Conservation (phyloP, 768 basidiomycete species). For the Tylopilus rubrobrunneus region DNA sequence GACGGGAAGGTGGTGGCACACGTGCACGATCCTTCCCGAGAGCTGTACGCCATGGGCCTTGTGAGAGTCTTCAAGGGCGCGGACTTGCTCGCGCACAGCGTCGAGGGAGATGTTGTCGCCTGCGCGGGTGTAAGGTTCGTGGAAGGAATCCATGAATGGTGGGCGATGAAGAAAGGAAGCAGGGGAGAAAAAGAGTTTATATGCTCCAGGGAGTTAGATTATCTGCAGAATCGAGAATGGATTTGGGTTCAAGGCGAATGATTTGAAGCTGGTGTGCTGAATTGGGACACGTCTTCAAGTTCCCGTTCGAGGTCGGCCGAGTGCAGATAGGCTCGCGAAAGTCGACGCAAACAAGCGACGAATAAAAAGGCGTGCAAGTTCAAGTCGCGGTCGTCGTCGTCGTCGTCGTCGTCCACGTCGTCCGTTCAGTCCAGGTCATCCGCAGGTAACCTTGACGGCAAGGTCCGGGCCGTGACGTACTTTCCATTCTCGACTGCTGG, state of each 20-base stretch:
- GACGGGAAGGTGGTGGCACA: conserved; percentile 87
- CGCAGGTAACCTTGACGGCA: conserved; percentile 9
- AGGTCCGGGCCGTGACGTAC: conserved; percentile 13
- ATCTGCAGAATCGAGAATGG: conserved; percentile 24
- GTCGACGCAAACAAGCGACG: not conserved
- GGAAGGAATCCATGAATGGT: conserved; percentile 62
- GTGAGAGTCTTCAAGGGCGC: conserved; percentile 68
- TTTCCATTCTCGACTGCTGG: conserved; percentile 16
- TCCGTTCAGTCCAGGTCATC: not conserved
- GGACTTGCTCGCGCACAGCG: conserved; percentile 71
- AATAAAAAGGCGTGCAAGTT: not conserved
- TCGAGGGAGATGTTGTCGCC: conserved; percentile 67
- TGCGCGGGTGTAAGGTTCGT: conserved; percentile 62
- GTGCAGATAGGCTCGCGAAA: not conserved
- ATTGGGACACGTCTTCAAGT: conserved; percentile 22
- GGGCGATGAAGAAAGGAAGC: not conserved
- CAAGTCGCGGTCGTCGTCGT: not conserved
- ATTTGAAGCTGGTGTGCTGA: conserved; percentile 24
- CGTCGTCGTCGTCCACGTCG: conserved; percentile 3
- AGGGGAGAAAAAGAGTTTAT: conserved; percentile 12
- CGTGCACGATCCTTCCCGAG: conserved; percentile 87
- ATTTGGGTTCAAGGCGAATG: conserved; percentile 18
- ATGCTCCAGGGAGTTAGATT: conserved; percentile 22
- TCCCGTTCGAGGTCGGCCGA: not conserved
- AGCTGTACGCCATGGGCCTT: conserved; percentile 65